Percentiles rank a stretch among this genome's conserved stretches.
Conservation (phyloP, 2,329 filamentous ascomycete genomes). For the Epichloe uncinata region DNA sequence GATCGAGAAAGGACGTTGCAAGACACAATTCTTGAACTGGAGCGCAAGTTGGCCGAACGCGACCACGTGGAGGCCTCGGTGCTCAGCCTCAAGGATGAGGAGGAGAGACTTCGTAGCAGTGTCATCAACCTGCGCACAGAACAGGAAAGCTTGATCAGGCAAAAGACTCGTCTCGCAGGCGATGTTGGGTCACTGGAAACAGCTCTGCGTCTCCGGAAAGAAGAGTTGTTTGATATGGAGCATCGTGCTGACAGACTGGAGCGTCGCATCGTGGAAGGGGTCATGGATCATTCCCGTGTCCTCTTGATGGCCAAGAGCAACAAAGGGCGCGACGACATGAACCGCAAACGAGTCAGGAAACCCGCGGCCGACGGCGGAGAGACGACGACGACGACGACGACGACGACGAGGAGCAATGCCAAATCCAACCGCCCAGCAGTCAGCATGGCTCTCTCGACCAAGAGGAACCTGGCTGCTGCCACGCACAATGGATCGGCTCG, state of each 20-base stretch:
- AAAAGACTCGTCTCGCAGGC: constrained; percentile 68
- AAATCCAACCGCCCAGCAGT: constrained; percentile 26
- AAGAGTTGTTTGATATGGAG: constrained; percentile 88
- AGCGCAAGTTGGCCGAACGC: constrained; percentile 56
- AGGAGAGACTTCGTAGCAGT: constrained; percentile 37
- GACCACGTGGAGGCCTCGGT: constrained; percentile 48
- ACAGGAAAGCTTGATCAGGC: constrained; percentile 60
- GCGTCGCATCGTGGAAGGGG: constrained; percentile 82
- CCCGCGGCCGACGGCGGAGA: constrained; percentile 12
- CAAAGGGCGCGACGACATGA: constrained; percentile 42
- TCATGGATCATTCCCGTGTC: constrained; percentile 89
- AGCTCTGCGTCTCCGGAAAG: constrained; percentile 73
- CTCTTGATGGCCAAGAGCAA: constrained; percentile 63
- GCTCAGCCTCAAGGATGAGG: constrained; percentile 34
- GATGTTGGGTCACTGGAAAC: constrained; percentile 88
- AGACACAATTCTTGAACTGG: constrained; percentile 67
- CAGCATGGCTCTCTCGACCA: constrained; percentile 40
- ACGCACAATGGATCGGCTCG: constrained; percentile 46
- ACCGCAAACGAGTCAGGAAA: constrained; percentile 41
- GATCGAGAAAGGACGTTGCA: constrained; percentile 67
- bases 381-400: background rate
- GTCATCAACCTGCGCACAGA: constrained; percentile 50
- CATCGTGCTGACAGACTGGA: constrained; percentile 77
- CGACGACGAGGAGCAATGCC: background rate
- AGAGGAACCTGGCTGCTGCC: constrained; percentile 32